Base-by-base conservation (phyloP, 2,329 filamentous ascomycete species). In the Lasiodiplodia gonubiensis region DNA sequence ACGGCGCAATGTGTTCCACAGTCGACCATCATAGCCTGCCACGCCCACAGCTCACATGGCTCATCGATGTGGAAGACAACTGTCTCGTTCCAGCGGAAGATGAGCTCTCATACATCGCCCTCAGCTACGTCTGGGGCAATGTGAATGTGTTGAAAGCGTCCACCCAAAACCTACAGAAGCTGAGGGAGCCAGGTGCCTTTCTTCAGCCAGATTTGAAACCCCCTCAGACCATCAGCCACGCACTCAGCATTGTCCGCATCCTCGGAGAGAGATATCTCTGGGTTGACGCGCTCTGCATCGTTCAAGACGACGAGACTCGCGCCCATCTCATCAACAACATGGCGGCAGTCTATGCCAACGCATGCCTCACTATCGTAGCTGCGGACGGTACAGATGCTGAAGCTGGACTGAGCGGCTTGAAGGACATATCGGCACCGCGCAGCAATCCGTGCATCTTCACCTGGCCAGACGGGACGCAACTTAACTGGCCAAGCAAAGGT, bases 241-340 rank as follows among this genome's bases (percentile, higher is more conserved):
- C 70, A 3, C 64, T 70, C 10, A 25, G 25, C 16, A 16, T 71
- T 8, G 60, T 64, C 23, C 39, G 14, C 25, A 25, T 27, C 6
- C 35, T 70, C 3, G 59, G 52, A 5, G 18, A 65, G 14, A 37
- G 52, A 16, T 71, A 70, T 53, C 51, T 71, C 14, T 71, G 70
- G 70, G 66, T 71, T 4, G 69, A 70, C 25, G 55, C 65, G 10
- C 59, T 70, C 1, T 71, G 69, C 61, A 70, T 71, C 42, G 33
- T 68, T 10, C 68, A 71, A 51, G 61, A 71, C n/a, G 66, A 68
- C 54, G 42, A 67, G 11, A 27, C 14, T 11, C 35, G 23, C 2
- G 21, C 46, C 8, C 18, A 37, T 16, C 11, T 46, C 12, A 27
- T 59, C 37, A 25, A 12, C 3, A 27, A 59, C 2, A 59, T 59